Evolutionary conservation across 495 filamentous ascomycete species (phyloP), one percentile per base, ranked within the genome.

Genomic region (Extremus antarcticus): DNA sequence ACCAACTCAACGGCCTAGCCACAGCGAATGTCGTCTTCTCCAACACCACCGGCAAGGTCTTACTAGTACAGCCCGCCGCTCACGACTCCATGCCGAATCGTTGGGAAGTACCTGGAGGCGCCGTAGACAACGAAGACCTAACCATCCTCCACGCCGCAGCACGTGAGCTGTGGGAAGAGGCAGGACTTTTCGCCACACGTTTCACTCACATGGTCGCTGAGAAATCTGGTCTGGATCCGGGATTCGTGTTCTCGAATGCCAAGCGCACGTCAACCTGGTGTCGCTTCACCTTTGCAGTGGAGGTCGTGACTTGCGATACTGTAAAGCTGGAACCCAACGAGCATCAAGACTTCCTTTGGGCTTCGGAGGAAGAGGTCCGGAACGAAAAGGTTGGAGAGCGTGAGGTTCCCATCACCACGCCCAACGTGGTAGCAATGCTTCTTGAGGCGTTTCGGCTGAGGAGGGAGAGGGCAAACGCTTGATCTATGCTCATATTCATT

Each of bases 71-170:
- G 49, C 78, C 78, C 38, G 63, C 74, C 19, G 66, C 74, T 0
- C 35, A 57, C 38, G 71, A 77, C 61, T 70, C 71, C 0, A 77
- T 71, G 60, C 71, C 73, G 0, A 65, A 70, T 15, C 63, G 61
- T 54, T 82, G 81, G 82, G 81, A 85, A 56, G 65, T 77, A 0
- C 81, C 81, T 1, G 79, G 82, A 1, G 82, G 82, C 3, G 66
- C 70, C 11, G 61, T 62, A 32, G 79, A 83, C 57, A 50, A 52
- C 32, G 68, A 71, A 9, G 78, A 81, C 51, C 56, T 62, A 11
- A 80, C 75, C 0, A 64, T 85, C 16, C 68, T 84, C 0, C 73
- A 78, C 46, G 73, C 73, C 0, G 71, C 76, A 0, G 79, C 69
- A 15, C 67, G 81, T 1, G 79, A 83, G 61, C 71, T 80, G 1